phyloP scores from a whole-genome alignment of 2,329 filamentous ascomycete species.

The Ophiocordyceps sinensis region DNA sequence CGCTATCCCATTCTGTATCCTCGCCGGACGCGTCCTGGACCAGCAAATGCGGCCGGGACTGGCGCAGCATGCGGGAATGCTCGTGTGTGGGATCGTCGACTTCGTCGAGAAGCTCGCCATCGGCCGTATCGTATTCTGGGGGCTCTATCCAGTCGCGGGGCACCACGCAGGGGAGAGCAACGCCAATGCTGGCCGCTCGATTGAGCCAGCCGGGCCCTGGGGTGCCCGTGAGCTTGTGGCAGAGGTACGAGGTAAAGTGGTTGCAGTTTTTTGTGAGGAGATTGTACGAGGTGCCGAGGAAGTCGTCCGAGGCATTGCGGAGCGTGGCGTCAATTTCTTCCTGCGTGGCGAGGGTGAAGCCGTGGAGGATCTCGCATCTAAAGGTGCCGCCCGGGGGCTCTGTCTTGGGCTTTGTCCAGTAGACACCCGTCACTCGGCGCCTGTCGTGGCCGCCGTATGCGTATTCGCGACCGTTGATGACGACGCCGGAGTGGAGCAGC shows the following conservation, averaged over 20 bases:
- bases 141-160: conserved; percentile 70
- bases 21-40: conserved; percentile 7
- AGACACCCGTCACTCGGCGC: conserved; percentile 59
- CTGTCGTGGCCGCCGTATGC: conserved; percentile 73
- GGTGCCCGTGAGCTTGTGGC: conserved; percentile 55
- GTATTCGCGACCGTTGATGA: conserved; percentile 68
- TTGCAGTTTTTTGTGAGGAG: conserved; percentile 78
- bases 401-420: conserved; percentile 61
- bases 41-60: conserved; percentile 17
- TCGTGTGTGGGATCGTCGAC: conserved; percentile 35
- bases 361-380: conserved; percentile 60
- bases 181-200: conserved; percentile 68
- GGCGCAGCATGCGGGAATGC: conserved; percentile 42
- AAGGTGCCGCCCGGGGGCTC: conserved; percentile 69
- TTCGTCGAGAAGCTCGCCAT: conserved; percentile 52
- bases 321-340: conserved; percentile 60
- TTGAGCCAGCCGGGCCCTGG: conserved; percentile 66
- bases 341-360: conserved; percentile 56
- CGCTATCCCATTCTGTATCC: conserved; percentile 27
- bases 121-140: conserved; percentile 59
- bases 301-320: conserved; percentile 52
- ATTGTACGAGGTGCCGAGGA: conserved; percentile 65
- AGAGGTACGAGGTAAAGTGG: conserved; percentile 70
- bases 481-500: conserved; percentile 69
- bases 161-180: conserved; percentile 69